Conservation (phyloP, 805 yeast genomes). For the Ogataea paradorogensis region DNA sequence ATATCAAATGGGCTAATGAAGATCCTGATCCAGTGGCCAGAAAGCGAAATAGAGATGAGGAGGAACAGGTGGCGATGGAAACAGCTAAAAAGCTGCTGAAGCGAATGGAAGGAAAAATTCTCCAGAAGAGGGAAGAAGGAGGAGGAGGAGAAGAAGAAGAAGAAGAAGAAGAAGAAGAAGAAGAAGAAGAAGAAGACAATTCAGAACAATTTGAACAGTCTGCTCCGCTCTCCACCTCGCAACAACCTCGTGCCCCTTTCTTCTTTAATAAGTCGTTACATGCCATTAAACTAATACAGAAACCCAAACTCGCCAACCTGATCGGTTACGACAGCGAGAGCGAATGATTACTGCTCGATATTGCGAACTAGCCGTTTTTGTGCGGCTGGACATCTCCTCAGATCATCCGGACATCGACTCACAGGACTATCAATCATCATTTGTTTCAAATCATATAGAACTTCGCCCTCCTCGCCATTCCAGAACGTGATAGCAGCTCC, state of each 20-base stretch:
- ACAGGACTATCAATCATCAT: constrained; percentile 42
- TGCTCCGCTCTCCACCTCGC: neutral
- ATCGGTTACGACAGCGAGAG: constrained; percentile 16
- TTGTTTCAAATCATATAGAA: constrained; percentile 49
- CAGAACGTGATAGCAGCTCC: constrained; percentile 79
- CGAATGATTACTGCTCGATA: constrained; percentile 13
- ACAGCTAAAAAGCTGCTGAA: constrained; percentile 46
- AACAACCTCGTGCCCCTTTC: constrained; percentile 1
- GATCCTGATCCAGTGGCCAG: constrained; percentile 76
- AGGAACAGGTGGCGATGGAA: constrained; percentile 52
- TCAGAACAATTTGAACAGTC: too few species aligned
- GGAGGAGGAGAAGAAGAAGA: neutral
- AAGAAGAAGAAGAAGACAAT: too few species aligned
- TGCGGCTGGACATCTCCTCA: constrained; percentile 26
- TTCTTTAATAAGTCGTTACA: constrained; percentile 10
- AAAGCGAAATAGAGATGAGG: constrained; percentile 43
- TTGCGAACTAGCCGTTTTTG: constrained; percentile 15
- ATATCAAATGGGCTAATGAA: constrained; percentile 84
- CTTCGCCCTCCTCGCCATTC: constrained; percentile 51
- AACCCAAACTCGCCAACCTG: constrained; percentile 3
- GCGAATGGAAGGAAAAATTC: constrained; percentile 30
- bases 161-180: neutral
- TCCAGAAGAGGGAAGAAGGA: constrained; percentile 19
- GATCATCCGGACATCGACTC: constrained; percentile 41
- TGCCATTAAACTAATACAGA: constrained; percentile 8